Evolutionary conservation across 345 rosid species (phyloP), one percentile per base, ranked within the genome.

Genomic region (Nasturtium officinale): DNA sequence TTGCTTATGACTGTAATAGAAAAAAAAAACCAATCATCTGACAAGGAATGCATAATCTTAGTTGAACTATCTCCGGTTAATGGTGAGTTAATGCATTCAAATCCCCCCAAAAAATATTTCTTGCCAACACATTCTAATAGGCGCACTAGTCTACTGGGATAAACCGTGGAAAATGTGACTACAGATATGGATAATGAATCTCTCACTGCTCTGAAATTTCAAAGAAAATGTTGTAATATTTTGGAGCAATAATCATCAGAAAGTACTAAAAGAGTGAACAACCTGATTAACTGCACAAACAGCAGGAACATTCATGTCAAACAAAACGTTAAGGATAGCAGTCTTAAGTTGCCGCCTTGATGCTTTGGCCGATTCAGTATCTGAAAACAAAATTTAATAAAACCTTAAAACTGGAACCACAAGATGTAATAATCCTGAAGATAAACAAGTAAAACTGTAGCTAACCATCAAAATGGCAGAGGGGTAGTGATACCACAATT

Each of bases 221-320:
- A 20, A 33, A 25, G 61, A 52, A 51, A 25, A 15, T 7, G 1
- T 29, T 4, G 4, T 6, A 9, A 72, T 53, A 52, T 62, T 4
- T 61, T 20, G 28, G 17, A 75, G 54, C 18, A 74, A 17, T 8
- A 60, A 61, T 45, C 48, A 67, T 3, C 11, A 62, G 21, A 28
- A 38, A 40, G 33, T 6, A 56, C 38, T 35, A 6, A 71, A 79
- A 26, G 47, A 42, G 50, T 70, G 61, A 72, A 48, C n/a, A 59
- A 74, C 98, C 98, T 94, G 97, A 76, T 89, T 88, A 62, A 94
- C 65, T 43, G 98, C 89, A 86, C 93, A 94, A 38, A 94, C 88
- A 70, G 90, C 91, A 28, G 96, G 97, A 76, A 89, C 96, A 82
- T 89, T 84, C 95, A 94, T 86, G 67, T 88, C 96, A 85, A 94